Evolutionary conservation across 352 stramenopile genomes (phyloP).

Genomic region (Pythium phragmitis): DNA sequence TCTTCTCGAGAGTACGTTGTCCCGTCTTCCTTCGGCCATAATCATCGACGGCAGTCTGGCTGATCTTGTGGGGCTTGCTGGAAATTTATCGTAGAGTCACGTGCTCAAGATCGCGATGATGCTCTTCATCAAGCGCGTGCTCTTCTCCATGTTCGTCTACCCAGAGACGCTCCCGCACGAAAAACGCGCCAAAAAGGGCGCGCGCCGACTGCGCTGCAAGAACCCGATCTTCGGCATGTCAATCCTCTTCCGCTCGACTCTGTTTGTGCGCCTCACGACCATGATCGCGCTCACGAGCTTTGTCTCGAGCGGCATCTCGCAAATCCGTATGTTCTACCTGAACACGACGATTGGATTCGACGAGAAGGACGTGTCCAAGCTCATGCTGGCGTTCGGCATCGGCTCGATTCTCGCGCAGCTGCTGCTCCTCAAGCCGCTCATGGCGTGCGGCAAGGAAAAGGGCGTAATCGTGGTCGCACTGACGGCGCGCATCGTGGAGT

Average conservation of each 20-base stretch:
- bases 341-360: slow-evolving; percentile 75
- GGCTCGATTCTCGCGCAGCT: slow-evolving; percentile 56
- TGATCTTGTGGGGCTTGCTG: neutral
- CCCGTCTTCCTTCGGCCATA: neutral
- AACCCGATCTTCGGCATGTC: slow-evolving; percentile 65
- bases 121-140: slow-evolving; percentile 52
- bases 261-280: slow-evolving; percentile 62
- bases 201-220: slow-evolving; percentile 36
- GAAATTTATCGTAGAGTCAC: slow-evolving; percentile 32
- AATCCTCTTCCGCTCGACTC: slow-evolving; percentile 61
- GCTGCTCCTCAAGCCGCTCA: slow-evolving; percentile 60
- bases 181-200: slow-evolving; percentile 37
- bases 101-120: slow-evolving; percentile 44
- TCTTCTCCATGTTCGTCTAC: slow-evolving; percentile 59
- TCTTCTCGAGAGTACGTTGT: slow-evolving; percentile 48
- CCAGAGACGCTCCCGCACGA: slow-evolving; percentile 51
- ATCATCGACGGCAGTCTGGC: too few species aligned
- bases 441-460: slow-evolving; percentile 56
- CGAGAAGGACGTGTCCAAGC: slow-evolving; percentile 56
- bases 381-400: slow-evolving; percentile 63
- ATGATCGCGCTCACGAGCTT: slow-evolving; percentile 75
- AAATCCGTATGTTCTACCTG: slow-evolving; percentile 73
- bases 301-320: slow-evolving; percentile 49
- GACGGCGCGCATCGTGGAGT: slow-evolving; percentile 39
- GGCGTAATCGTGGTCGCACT: slow-evolving; percentile 68